phyloP scores from a whole-genome alignment of 345 rosid genomes.

The Aquilaria sinensis region DNA sequence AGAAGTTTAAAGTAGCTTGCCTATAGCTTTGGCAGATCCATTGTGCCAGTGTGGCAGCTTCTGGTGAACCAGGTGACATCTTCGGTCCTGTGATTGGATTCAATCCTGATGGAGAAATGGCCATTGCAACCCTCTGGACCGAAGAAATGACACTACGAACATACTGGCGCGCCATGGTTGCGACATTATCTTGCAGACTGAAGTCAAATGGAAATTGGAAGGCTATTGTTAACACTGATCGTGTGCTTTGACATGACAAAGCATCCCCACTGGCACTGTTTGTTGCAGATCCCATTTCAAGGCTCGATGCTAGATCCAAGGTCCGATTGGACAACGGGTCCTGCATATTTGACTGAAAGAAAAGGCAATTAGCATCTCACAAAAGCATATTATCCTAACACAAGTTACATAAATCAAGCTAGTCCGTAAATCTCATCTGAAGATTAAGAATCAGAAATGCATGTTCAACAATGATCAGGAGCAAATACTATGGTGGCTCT shows the following conservation, averaged over 20 bases:
- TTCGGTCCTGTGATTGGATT: conserved; percentile 61
- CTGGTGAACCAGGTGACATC: conserved; percentile 82
- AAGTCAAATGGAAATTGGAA: conserved; percentile 94
- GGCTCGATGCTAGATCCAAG: conserved; percentile 87
- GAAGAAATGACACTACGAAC: conserved; percentile 86
- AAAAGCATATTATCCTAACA: too few relatives aligned
- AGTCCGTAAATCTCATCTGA: too few relatives aligned
- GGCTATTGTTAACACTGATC: conserved; percentile 95
- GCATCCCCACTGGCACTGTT: conserved; percentile 48
- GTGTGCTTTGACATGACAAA: conserved; percentile 32
- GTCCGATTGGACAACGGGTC: conserved; percentile 62
- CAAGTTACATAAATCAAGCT: too few relatives aligned
- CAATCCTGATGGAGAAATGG: conserved; percentile 82
- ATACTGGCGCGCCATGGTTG: conserved; percentile 91
- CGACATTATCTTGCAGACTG: conserved; percentile 88
- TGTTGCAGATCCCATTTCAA: conserved; percentile 74
- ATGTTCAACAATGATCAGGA: too few relatives aligned
- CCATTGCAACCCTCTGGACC: conserved; percentile 96
- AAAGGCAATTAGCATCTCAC: background rate
- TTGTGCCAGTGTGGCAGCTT: conserved; percentile 82
- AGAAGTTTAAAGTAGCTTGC: conserved; percentile 22
- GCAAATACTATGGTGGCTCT: too few relatives aligned
- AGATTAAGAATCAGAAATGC: too few relatives aligned
- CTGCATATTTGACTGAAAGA: conserved; percentile 51
- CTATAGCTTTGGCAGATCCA: conserved; percentile 92